Conservation (phyloP, 2,329 filamentous ascomycete species). For the Rhinocladiella similis region DNA sequence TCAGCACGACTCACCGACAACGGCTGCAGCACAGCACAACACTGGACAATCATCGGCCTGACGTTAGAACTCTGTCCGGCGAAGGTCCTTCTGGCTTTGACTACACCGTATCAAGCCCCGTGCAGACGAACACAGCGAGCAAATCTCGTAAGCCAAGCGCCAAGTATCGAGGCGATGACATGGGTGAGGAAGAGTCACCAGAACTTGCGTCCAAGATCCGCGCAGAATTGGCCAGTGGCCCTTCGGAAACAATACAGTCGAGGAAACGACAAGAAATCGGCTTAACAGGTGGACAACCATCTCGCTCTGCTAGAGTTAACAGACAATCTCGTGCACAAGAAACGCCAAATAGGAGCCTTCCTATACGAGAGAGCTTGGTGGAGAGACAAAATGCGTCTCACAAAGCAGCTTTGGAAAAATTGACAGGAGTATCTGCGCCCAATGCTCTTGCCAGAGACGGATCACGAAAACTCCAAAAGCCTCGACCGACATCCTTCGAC, state of each 20-base stretch:
- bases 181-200: neutral
- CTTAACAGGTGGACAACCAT: neutral
- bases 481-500: slow-evolving; percentile 2
- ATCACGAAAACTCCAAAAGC: slow-evolving; percentile 25
- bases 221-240: neutral
- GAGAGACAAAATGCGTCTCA: slow-evolving; percentile 30
- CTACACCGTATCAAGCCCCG: slow-evolving; percentile 21
- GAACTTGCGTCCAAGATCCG: neutral
- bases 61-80: slow-evolving; percentile 22
- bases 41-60: slow-evolving; percentile 31
- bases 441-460: slow-evolving; percentile 10
- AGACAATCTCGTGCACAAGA: neutral
- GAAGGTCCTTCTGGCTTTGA: slow-evolving; percentile 30
- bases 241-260: neutral
- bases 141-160: slow-evolving; percentile 11
- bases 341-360: neutral
- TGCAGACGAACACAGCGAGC: slow-evolving; percentile 1
- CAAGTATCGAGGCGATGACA: slow-evolving; percentile 14
- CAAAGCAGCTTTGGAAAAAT: slow-evolving; percentile 29
- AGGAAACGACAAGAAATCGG: slow-evolving; percentile 4
- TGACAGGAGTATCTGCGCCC: slow-evolving; percentile 21
- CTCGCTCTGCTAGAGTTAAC: neutral
- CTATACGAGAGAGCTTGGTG: slow-evolving; percentile 5
- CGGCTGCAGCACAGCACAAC: slow-evolving; percentile 36
- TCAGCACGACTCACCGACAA: slow-evolving; percentile 38